These are phyloP conservation scores for Teratosphaeria nubilosa DNA, from an alignment of 2,329 filamentous ascomycete genomes.

Conservation along the genomic window DNA sequence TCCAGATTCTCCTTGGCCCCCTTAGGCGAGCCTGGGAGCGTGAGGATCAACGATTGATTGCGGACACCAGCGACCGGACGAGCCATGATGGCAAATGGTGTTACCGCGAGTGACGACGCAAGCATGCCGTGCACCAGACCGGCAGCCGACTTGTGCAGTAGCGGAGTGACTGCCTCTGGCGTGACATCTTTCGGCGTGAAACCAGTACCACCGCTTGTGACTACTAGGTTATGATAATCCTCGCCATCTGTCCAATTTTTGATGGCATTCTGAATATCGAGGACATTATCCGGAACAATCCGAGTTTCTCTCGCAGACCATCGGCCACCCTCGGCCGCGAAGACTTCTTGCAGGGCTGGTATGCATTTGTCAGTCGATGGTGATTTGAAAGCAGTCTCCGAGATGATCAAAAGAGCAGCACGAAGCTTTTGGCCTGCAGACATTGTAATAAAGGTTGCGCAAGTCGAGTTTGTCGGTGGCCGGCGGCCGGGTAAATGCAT, in stretches of 20 bases:
- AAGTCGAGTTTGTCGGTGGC: not conserved
- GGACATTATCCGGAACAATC: constrained; percentile 70
- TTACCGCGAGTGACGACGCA: constrained; percentile 69
- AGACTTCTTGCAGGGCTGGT: constrained; percentile 55
- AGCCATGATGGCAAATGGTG: constrained; percentile 95
- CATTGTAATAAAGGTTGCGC: not conserved
- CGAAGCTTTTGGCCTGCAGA: constrained; percentile 37
- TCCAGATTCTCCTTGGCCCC: constrained; percentile 89
- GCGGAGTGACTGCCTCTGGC: constrained; percentile 72
- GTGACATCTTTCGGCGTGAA: constrained; percentile 80
- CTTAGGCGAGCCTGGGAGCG: constrained; percentile 88
- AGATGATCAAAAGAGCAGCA: constrained; percentile 75
- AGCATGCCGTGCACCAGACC: constrained; percentile 94
- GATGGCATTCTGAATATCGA: constrained; percentile 66
- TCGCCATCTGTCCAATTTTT: constrained; percentile 61
- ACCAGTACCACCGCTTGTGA: constrained; percentile 88
- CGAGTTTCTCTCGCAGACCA: constrained; percentile 61
- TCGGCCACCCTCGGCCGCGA: constrained; percentile 53
- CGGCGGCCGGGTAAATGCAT: not conserved
- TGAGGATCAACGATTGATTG: constrained; percentile 72
- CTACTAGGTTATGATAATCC: constrained; percentile 56
- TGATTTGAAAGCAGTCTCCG: constrained; percentile 76
- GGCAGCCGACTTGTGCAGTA: constrained; percentile 77
- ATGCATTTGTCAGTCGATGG: constrained; percentile 68
- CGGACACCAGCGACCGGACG: constrained; percentile 83